Evolutionary conservation across 371 early-diverging fungal genomes (phyloP).

Genomic region (Mortierella sp.): DNA sequence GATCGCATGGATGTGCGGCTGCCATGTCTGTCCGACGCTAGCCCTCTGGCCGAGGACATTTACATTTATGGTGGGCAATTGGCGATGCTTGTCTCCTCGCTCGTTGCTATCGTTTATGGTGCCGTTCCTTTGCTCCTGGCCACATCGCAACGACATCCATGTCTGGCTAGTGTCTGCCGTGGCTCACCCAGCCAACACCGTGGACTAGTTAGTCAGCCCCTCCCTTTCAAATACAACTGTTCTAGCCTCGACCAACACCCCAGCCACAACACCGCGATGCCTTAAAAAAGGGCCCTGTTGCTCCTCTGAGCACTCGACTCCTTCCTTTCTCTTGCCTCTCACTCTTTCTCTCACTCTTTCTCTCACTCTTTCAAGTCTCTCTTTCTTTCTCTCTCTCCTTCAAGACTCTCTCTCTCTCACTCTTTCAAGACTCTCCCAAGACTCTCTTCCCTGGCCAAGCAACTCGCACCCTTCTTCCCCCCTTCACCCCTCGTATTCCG

Average conservation of each 20-base stretch:
- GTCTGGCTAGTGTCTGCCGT: no score
- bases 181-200: no score
- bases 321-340: conserved; percentile 1
- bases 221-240: no score
- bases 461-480: no score
- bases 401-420: background rate
- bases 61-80: conserved; percentile 13
- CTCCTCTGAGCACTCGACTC: background rate
- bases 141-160: no score
- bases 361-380: background rate
- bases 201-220: no score
- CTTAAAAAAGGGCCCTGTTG: background rate
- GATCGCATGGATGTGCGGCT: background rate
- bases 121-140: background rate
- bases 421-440: background rate
- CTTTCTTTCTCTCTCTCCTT: background rate
- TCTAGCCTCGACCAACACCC: background rate
- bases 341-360: background rate
- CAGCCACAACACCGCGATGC: background rate
- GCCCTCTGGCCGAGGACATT: background rate
- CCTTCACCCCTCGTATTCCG: no score
- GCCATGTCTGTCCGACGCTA: background rate
- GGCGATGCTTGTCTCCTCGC: no score
- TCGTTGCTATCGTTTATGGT: background rate
- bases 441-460: background rate